Percentiles rank a stretch among this genome's conserved stretches.
phyloP scores from a whole-genome alignment of 208 protist species.

The Trypanosoma scelopori region DNA sequence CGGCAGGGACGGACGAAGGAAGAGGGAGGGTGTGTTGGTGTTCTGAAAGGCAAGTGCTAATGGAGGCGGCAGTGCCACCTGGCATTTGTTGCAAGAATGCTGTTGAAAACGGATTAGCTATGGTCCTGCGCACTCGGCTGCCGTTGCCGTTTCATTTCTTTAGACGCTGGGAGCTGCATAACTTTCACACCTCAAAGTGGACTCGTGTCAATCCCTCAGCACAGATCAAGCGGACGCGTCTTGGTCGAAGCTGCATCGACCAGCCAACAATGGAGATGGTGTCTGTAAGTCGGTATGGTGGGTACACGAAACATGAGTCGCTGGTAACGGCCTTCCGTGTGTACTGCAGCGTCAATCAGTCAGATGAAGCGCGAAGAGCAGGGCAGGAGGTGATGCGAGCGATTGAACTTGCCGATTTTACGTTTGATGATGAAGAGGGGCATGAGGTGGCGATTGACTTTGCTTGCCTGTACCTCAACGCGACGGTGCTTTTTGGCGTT shows the following conservation, averaged over 20 bases:
- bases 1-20: too few species aligned
- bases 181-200: conserved; percentile 30
- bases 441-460: conserved; percentile 28
- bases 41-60: too few species aligned
- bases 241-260: conserved; percentile 28
- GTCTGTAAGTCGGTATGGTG: conserved; percentile 30
- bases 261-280: conserved; percentile 30
- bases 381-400: conserved; percentile 12
- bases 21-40: too few species aligned
- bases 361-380: conserved; percentile 1
- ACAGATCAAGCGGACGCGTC: conserved; percentile 26
- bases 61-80: neutral
- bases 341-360: conserved; percentile 27
- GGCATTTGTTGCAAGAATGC: too few species aligned
- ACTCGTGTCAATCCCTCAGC: conserved; percentile 17
- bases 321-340: conserved; percentile 25
- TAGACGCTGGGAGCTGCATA: conserved; percentile 26
- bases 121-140: conserved; percentile 4
- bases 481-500: conserved; percentile 21
- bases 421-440: conserved; percentile 18
- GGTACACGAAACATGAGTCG: conserved; percentile 18
- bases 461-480: conserved; percentile 32
- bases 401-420: conserved; percentile 22
- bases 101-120: neutral
- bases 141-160: conserved; percentile 26